phyloP scores from a whole-genome alignment of 768 basidiomycete genomes.

The Mycena galopus region DNA sequence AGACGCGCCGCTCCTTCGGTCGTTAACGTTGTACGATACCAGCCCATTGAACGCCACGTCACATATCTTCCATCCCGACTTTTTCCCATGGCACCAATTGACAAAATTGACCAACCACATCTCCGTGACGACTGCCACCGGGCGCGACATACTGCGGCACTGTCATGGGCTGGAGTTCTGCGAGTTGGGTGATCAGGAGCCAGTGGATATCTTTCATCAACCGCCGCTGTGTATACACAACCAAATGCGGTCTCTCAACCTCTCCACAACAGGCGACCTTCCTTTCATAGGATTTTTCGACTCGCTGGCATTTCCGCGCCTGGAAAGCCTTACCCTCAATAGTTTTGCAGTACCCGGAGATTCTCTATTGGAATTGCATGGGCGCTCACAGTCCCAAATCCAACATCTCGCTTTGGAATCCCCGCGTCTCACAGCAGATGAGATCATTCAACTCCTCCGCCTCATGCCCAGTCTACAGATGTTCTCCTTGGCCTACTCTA shows the following conservation, averaged over 20 bases:
- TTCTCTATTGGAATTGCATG: background rate
- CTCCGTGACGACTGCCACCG: background rate
- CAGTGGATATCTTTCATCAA: background rate
- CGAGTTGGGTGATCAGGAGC: background rate
- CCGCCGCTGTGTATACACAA: background rate
- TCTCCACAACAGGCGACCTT: background rate
- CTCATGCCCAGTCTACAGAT: background rate
- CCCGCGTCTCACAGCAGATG: background rate
- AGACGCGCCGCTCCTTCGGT: slow-evolving; percentile 1
- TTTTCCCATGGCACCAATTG: slow-evolving; percentile 8
- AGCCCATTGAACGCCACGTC: background rate
- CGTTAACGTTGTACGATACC: background rate
- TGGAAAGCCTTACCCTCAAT: background rate
- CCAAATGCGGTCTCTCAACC: background rate
- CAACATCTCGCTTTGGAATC: background rate
- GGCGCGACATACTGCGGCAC: background rate
- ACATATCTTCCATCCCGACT: slow-evolving; percentile 2
- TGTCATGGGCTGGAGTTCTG: background rate
- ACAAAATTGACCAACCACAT: background rate
- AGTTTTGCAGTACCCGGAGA: background rate
- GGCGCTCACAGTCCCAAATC: background rate
- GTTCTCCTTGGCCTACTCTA: background rate
- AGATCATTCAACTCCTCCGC: slow-evolving; percentile 1
- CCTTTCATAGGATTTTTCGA: slow-evolving; percentile 3
- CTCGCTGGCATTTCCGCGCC: slow-evolving; percentile 4